These are phyloP conservation scores for Solanum commersonii DNA, from an alignment of 257 asterid species.

Conservation along the genomic window DNA sequence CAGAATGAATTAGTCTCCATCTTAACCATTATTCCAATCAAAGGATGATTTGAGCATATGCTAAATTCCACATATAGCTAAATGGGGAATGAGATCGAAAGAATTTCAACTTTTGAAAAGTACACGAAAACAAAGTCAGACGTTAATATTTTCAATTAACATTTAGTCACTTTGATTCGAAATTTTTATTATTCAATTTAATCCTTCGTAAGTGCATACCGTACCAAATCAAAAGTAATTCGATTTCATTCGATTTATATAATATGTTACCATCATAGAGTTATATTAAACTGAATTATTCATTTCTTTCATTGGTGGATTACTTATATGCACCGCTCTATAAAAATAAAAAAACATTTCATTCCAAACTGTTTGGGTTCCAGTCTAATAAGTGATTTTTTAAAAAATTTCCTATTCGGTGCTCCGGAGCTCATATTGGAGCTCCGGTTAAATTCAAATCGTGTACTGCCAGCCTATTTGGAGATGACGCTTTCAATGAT, in stretches of 20 bases:
- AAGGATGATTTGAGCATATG: not conserved
- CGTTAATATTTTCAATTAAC: not conserved
- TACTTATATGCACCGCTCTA: not conserved
- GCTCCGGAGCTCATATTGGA: not conserved
- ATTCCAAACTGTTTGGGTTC: not conserved
- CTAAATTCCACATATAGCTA: not conserved
- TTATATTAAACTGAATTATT: not conserved
- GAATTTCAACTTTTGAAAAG: not conserved
- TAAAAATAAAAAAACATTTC: not conserved
- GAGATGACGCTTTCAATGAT: accelerated
- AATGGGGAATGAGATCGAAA: not conserved
- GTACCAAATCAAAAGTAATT: not conserved
- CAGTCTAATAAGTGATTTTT: no score
- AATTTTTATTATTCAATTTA: not conserved
- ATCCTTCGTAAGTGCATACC: not conserved
- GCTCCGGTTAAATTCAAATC: no score
- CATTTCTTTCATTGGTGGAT: not conserved
- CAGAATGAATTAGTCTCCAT: not conserved
- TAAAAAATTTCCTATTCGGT: no score
- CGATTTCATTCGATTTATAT: not conserved
- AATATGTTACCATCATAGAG: not conserved
- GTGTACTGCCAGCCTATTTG: no score
- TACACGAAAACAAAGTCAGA: not conserved
- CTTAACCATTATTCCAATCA: not conserved
- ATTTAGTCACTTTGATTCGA: not conserved